Conservation (phyloP, 176 grass and related monocot genomes). For the Oryza glaberrima region DNA sequence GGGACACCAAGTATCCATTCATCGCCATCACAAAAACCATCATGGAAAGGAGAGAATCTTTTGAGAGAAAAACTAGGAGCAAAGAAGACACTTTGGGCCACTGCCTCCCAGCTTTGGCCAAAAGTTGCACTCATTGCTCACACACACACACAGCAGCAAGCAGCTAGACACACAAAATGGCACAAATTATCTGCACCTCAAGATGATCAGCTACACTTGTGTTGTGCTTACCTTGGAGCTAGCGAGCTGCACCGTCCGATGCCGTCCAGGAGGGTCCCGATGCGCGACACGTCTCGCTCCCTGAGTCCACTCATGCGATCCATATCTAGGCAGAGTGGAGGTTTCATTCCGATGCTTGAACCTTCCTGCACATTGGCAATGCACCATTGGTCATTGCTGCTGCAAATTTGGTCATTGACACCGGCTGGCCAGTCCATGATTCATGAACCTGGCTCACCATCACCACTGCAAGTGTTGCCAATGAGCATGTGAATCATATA, state of each 20-base stretch:
- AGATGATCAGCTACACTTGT: slow-evolving; percentile 21
- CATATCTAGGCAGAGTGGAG: slow-evolving; percentile 22
- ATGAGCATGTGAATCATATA: slow-evolving; percentile 29
- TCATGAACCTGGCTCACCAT: slow-evolving; percentile 23
- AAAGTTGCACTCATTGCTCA: slow-evolving; percentile 52
- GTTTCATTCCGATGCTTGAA: slow-evolving; percentile 48
- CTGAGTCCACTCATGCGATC: slow-evolving; percentile 15
- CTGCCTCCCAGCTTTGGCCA: slow-evolving; percentile 43
- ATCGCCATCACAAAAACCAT: slow-evolving; percentile 34
- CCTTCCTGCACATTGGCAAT: slow-evolving; percentile 29
- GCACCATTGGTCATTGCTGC: slow-evolving; percentile 36
- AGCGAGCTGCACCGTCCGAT: slow-evolving; percentile 20
- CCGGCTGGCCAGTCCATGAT: not conserved
- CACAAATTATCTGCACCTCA: slow-evolving; percentile 16
- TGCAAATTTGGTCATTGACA: slow-evolving; percentile 44
- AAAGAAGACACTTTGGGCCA: slow-evolving; percentile 38
- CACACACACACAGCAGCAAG: not conserved
- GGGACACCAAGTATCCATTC: not conserved
- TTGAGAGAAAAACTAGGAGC: slow-evolving; percentile 24
- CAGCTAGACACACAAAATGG: not conserved
- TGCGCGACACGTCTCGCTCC: not conserved
- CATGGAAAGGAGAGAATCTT: slow-evolving; percentile 47
- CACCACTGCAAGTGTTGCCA: not conserved
- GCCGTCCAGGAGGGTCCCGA: not conserved
- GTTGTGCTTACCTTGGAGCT: not conserved